Conservation (phyloP, 768 basidiomycete genomes). For the Rhizopogon vesiculosus region DNA sequence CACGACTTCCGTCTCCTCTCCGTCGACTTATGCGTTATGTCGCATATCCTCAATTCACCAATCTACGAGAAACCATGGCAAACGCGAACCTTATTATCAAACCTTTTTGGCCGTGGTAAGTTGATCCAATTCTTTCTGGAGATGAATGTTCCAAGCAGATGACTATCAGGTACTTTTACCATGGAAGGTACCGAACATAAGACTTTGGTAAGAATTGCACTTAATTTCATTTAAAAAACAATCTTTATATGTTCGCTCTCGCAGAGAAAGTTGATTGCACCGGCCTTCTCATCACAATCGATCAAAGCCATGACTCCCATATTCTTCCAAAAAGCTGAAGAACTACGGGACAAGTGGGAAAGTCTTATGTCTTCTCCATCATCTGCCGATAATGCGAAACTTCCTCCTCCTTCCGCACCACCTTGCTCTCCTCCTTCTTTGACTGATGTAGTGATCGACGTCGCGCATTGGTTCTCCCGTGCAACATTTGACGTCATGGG, state of each 20-base stretch:
- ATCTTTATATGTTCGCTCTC: not conserved
- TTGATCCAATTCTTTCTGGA: not conserved
- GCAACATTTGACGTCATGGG: constrained; percentile 64
- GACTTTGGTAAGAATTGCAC: constrained; percentile 26
- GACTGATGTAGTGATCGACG: constrained; percentile 34
- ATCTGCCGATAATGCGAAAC: not conserved
- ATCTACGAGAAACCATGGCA: constrained; percentile 56
- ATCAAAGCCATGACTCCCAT: constrained; percentile 41
- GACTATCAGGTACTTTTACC: constrained; percentile 40
- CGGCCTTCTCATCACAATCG: constrained; percentile 44
- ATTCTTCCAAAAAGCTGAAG: constrained; percentile 48
- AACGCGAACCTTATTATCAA: constrained; percentile 42
- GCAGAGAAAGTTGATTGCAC: constrained; percentile 42
- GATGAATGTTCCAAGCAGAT: not conserved
- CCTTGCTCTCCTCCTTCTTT: constrained; percentile 1
- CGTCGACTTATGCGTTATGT: constrained; percentile 43
- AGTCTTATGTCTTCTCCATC: constrained; percentile 16
- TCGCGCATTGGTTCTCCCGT: constrained; percentile 55
- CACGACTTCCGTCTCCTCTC: constrained; percentile 52
- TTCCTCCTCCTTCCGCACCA: constrained; percentile 5
- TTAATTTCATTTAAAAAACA: not conserved
- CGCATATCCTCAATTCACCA: constrained; percentile 44
- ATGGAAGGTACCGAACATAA: constrained; percentile 49
- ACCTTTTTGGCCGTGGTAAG: constrained; percentile 46
- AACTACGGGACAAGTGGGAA: constrained; percentile 43